Evolutionary conservation across 108 stramenopile species (phyloP).

Genomic region (Skeletonema costatum): DNA sequence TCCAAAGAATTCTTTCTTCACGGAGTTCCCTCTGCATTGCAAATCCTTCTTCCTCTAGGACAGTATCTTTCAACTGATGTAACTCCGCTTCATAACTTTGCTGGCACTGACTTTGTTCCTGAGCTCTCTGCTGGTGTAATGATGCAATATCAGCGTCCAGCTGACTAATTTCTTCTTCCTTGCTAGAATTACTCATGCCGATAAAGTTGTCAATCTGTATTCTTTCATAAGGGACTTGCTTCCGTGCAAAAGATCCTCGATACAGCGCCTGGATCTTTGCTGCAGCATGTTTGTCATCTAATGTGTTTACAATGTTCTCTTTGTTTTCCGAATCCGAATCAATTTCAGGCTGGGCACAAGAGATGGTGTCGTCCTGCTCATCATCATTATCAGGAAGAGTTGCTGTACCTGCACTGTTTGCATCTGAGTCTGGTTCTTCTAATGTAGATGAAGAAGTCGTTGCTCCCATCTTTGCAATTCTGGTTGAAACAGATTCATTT

Average conservation of each 20-base stretch:
- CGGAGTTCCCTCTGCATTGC: conserved; percentile 70
- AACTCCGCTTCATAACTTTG: conserved; percentile 75
- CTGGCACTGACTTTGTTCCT: conserved; percentile 76
- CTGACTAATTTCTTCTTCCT: conserved; percentile 21
- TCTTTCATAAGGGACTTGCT: conserved; percentile 17
- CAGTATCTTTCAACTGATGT: conserved; percentile 66
- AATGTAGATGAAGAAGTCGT: conserved; percentile 25
- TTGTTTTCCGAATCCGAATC: neutral
- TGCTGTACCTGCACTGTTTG: conserved; percentile 44
- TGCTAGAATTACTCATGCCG: conserved; percentile 61
- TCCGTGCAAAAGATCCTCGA: conserved; percentile 50
- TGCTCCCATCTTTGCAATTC: conserved; percentile 49
- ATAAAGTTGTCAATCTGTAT: conserved; percentile 60
- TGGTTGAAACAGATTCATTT: conserved; percentile 55
- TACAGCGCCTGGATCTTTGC: conserved; percentile 65
- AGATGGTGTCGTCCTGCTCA: neutral
- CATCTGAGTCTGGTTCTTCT: neutral
- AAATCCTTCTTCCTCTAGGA: conserved; percentile 80
- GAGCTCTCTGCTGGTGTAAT: conserved; percentile 60
- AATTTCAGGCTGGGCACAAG: neutral
- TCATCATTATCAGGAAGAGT: conserved; percentile 47
- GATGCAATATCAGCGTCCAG: conserved; percentile 56
- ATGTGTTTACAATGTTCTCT: neutral
- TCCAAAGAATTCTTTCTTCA: conserved; percentile 81
- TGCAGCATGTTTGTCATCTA: conserved; percentile 19